Evolutionary conservation across 805 yeast species (phyloP).

Genomic region (Wickerhamiella azymoides): DNA sequence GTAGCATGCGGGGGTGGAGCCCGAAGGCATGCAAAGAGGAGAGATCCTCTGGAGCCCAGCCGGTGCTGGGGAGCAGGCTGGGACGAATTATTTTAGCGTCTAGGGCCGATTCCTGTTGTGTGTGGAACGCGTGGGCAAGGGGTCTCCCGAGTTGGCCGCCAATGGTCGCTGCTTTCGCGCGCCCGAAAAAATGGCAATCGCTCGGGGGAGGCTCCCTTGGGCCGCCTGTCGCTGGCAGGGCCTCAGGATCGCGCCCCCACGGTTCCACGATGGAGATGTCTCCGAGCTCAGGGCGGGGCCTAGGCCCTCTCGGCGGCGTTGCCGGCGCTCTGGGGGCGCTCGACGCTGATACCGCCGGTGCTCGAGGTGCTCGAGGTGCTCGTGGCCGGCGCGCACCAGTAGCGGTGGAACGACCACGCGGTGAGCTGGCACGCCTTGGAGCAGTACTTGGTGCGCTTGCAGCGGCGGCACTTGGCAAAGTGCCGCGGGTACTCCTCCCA

Average conservation of each 20-base stretch:
- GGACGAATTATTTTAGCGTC: neutral
- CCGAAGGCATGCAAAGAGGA: neutral
- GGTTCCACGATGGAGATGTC: no score
- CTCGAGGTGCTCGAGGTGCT: conserved; percentile 5
- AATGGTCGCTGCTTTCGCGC: no score
- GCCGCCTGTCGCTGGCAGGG: no score
- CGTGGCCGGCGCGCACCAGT: conserved; percentile 54
- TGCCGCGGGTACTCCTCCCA: conserved; percentile 89
- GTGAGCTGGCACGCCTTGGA: conserved; percentile 79
- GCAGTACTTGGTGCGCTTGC: conserved; percentile 91
- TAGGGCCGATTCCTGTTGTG: neutral
- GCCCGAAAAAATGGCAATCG: no score
- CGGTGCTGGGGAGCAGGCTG: neutral
- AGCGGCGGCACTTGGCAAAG: conserved; percentile 87
- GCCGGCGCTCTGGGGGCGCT: conserved; percentile 8
- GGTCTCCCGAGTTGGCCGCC: no score
- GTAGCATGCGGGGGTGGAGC: neutral
- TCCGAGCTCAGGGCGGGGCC: no score
- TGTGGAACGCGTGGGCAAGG: neutral
- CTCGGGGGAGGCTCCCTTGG: no score
- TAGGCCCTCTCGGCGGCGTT: neutral
- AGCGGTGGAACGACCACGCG: conserved; percentile 87
- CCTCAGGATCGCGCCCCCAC: no score
- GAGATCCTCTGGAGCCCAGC: neutral
- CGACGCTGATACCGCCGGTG: conserved; percentile 5